Evolutionary conservation across 2,329 filamentous ascomycete species (phyloP), one percentile per base, ranked within the genome.

Genomic region (Thelonectria blattea): DNA sequence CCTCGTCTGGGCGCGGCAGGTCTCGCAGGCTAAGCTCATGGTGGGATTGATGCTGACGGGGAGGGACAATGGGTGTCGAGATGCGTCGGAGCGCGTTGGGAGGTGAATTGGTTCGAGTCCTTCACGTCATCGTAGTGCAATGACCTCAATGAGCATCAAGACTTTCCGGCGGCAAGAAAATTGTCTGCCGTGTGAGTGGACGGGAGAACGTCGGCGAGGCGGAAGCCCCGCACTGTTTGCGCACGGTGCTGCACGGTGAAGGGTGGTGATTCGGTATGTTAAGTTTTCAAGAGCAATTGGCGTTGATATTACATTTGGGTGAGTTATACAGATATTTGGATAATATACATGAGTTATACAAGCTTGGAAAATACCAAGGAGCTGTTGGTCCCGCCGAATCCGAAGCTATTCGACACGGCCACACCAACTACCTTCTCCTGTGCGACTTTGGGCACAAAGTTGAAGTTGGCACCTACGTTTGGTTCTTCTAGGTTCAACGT

Each of bases 361-460:
- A 73, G 58, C 30, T 67, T 74, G 8, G 83, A 83, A 70, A 98
- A 94, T 53, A 93, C 93, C 39, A 99, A 79, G 55, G 88, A 93
- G 43, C 94, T 93, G 78, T 99, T 99, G 1, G 94, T 98, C 15
- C 95, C 95, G 11, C 95, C 95, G 79, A 99, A 99, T 0, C 95
- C 95, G 78, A 99, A 99, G 74, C 94, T 98, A 72, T 99, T 99
- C 3, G 92, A 95, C 59, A 99, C 70, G 5, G 91, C 91, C 20
- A 94, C 89, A 58, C 87, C 79, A 11, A 98, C 86, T 2, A 81
- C 73, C 65, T 86, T 88, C 53, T 90, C 76, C 75, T 97, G 93
- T 1, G 92, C 83, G 47, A 80, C 72, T 4, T 87, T 81, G 0
- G 93, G 86, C 3, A 97, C 88, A 74, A 97, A 94, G 73, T 98